Base-by-base conservation (phyloP, 345 rosid species). In the Hypericum androsaemum region DNA sequence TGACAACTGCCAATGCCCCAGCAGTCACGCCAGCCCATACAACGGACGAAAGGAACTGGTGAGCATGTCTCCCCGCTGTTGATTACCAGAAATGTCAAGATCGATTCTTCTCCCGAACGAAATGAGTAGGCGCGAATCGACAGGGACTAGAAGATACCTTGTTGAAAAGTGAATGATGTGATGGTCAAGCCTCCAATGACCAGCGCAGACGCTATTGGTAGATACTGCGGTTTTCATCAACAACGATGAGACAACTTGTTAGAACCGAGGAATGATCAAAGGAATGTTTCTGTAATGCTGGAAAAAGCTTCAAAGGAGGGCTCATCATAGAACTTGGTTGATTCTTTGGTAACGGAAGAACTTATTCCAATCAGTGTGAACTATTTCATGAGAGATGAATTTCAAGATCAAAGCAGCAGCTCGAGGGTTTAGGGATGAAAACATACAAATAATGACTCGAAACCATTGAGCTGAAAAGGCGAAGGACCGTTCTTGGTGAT, bases 181-280 rank as follows among this genome's bases (percentile, higher is more conserved):
- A 77, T 47, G 36, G 98, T 87, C 65, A 92, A 77, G 43, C 96
- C 89, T 68, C 96, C 98, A 10, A 87, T 74, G 5, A 92, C 42
- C 77, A 87, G 64, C 45, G 95, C 92, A 35, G 98, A 92, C 55
- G 98, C 98, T 43, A 84, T 77, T 0, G 98, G 98, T 50, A 87
- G 82, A 75, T 87, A 92, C 98, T 92, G 92, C 71, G 63, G 42
- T 13, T n/a, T 47, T 55, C 52, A 41, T 47, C 12, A 51, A 8
- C n/a, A 58, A 8, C 47, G 55, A 35, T 22, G n/a, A 52, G 48
- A 16, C 32, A 16, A 10, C 8, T 41, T 56, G 36, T 28, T 47
- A 22, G 22, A 14, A 14, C 9, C 14, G 47, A 50, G 14, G 44
- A 39, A 28, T 11, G 8, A 15, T 41, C 40, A n/a, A 43, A 3